These are phyloP conservation scores for Paradendryphiella salina DNA, from an alignment of 2,329 filamentous ascomycete species.

Conservation along the genomic window DNA sequence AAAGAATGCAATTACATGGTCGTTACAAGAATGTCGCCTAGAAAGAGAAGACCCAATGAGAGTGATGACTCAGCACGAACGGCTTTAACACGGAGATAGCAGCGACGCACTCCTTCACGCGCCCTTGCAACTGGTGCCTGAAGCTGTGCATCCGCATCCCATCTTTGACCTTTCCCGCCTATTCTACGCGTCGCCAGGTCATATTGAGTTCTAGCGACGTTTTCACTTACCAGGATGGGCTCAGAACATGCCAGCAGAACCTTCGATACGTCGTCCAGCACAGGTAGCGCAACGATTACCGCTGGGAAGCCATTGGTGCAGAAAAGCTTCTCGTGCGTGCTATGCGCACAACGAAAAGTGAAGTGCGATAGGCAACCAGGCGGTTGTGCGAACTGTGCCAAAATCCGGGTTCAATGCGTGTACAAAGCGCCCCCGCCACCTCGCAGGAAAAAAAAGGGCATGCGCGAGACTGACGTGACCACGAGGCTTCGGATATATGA, in stretches of 20 bases:
- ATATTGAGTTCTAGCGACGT: neutral
- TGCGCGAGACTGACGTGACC: slow-evolving; percentile 14
- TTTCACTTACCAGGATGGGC: neutral
- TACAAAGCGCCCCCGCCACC: slow-evolving; percentile 37
- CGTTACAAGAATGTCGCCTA: no score
- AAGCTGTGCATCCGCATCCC: neutral
- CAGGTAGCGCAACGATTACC: neutral
- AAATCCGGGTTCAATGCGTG: slow-evolving; percentile 36
- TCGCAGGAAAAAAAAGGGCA: neutral
- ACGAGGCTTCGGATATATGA: slow-evolving; percentile 38
- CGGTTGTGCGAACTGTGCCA: slow-evolving; percentile 39
- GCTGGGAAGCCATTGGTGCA: slow-evolving; percentile 3
- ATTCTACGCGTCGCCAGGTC: neutral
- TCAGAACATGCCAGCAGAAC: neutral
- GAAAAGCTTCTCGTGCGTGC: slow-evolving; percentile 41
- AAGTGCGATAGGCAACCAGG: slow-evolving; percentile 37
- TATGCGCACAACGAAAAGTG: slow-evolving; percentile 43
- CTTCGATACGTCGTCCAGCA: neutral
- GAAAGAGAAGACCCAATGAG: no score
- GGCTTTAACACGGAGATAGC: no score
- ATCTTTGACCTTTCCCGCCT: neutral
- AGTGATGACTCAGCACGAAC: no score
- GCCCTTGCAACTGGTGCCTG: no score
- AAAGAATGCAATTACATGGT: no score
- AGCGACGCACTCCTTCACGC: no score